Conservation (phyloP, 2,329 filamentous ascomycete genomes). For the Botrytis galanthina region DNA sequence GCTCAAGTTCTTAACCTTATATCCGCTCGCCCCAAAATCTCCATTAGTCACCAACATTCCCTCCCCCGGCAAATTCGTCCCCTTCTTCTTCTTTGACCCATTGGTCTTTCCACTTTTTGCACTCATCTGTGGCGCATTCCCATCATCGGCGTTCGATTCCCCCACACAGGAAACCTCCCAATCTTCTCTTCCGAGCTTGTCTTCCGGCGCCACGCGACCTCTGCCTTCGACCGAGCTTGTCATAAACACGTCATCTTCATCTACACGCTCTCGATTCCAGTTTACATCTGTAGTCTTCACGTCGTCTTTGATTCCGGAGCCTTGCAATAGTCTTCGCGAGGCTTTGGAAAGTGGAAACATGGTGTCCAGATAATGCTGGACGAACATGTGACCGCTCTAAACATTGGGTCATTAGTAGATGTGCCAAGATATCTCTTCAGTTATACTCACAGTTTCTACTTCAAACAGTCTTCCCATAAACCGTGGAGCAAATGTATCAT, state of each 20-base stretch:
- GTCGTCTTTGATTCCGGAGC: slow-evolving; percentile 26
- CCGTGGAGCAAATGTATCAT: slow-evolving; percentile 22
- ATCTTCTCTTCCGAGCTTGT: slow-evolving; percentile 14
- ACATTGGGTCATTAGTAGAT: background rate
- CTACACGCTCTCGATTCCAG: background rate
- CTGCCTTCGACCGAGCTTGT: slow-evolving; percentile 19
- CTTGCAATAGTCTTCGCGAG: slow-evolving; percentile 20
- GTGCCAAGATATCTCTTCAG: background rate
- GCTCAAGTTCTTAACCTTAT: slow-evolving; percentile 60
- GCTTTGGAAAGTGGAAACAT: slow-evolving; percentile 37
- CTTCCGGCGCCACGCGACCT: background rate
- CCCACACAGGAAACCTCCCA: slow-evolving; percentile 6
- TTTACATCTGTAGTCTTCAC: slow-evolving; percentile 13
- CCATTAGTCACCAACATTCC: slow-evolving; percentile 14
- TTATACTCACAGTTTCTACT: slow-evolving; percentile 5
- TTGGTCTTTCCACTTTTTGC: background rate
- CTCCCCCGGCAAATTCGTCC: background rate
- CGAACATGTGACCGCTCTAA: slow-evolving; percentile 36
- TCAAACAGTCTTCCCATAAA: slow-evolving; percentile 37
- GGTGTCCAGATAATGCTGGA: slow-evolving; percentile 38
- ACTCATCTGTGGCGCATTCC: slow-evolving; percentile 41
- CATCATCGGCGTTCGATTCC: slow-evolving; percentile 41
- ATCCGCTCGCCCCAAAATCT: slow-evolving; percentile 23
- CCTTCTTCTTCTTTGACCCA: slow-evolving; percentile 32
- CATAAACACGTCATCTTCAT: slow-evolving; percentile 30